Evolutionary conservation across 225 moss, liverwort and hornwort species (phyloP), one percentile per base, ranked within the genome.

Genomic region (Marchantia polymorpha): DNA sequence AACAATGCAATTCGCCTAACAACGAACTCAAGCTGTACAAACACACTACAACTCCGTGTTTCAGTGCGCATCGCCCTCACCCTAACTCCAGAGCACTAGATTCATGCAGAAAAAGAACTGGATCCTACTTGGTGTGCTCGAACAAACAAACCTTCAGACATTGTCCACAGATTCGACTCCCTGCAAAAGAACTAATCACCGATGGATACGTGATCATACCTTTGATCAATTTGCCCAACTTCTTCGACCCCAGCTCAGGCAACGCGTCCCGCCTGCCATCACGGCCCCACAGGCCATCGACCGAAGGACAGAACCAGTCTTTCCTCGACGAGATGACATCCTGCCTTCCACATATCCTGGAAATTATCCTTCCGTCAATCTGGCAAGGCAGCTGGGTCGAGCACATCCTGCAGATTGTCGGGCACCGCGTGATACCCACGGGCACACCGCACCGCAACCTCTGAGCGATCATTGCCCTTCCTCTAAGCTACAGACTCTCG

Each of bases 381-480:
- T 54, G 23, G 63, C 63, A 72, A 48, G 75, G 50, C 70, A 76
- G 63, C 64, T 72, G 76, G 64, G 72, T 51, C 53, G 69, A 76
- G 76, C 71, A 31, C 83, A 80, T 83, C 71, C 52, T 75, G 76
- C 48, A 61, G 16, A 48, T 49, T 17, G 47, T 63, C 13, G 59
- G n/a, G 7, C 31, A 66, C 16, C 52, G 30, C 67, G 53, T 17
- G 26, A 78, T 66, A 59, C 50, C 55, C 39, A 50, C 29, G 10
- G 82, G 82, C 48, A 53, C 50, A 63, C 64, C 11, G n/a, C 55
- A 22, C 49, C 74, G 74, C 54, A 69, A 67, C 49, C 55, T 68
- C 30, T 79, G 78, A 29, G 83, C 74, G 29, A 83, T 79, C 83
- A 83, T 82, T 71, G 26, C 30, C 39, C 51, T 25, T 3, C 39